Evolutionary conservation across 2,329 filamentous ascomycete genomes (phyloP).

Genomic region (Sporothrix variecibatus): DNA sequence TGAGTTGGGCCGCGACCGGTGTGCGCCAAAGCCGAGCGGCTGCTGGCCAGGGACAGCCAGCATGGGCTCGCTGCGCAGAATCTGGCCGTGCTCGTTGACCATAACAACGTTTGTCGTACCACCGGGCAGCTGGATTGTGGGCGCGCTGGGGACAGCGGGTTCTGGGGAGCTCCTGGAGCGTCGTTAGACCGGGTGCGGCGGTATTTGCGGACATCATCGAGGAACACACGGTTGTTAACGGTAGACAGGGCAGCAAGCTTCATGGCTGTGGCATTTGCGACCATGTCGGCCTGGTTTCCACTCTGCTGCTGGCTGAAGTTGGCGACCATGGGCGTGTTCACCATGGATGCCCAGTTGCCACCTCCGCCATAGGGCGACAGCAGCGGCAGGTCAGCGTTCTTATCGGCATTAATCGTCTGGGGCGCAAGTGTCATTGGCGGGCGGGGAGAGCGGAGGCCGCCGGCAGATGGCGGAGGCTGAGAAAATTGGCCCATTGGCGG

Average conservation of each 20-base stretch:
- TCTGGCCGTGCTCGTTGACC: constrained; percentile 90
- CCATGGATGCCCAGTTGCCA: constrained; percentile 97
- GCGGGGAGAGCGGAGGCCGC: constrained; percentile 75
- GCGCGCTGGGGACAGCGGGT: constrained; percentile 66
- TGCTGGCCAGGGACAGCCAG: constrained; percentile 70
- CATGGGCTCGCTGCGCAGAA: constrained; percentile 82
- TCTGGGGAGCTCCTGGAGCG: constrained; percentile 62
- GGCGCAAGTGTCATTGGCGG: constrained; percentile 66
- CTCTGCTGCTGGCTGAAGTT: constrained; percentile 69
- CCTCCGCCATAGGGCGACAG: constrained; percentile 82
- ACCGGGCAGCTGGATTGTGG: constrained; percentile 63
- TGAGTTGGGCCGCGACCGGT: constrained; percentile 84
- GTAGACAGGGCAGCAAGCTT: constrained; percentile 95
- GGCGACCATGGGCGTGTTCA: constrained; percentile 93
- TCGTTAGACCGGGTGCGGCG: constrained; percentile 89
- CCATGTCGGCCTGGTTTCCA: constrained; percentile 84
- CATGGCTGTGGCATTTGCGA: constrained; percentile 98
- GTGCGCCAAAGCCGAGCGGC: constrained; percentile 57
- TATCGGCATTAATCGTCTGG: constrained; percentile 75
- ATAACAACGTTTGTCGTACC: constrained; percentile 83
- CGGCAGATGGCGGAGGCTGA: constrained; percentile 73
- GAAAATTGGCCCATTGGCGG: constrained; percentile 92
- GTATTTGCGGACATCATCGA: constrained; percentile 97
- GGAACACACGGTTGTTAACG: constrained; percentile 95
- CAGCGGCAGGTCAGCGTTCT: constrained; percentile 73